Conservation (phyloP, 176 grass and related monocot species). For the barley (Hordeum vulgare) region MorexV3_pseudomolecules_assembly NC_058524.1:31269552-31270051, state of each 20-base stretch:
- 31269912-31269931: not conserved
- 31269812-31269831: not conserved
- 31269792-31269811: not conserved
- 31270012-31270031: constrained; percentile 45
- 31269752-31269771: too few species aligned
- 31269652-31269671: too few species aligned
- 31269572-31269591: constrained; percentile 14
- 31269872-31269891: not conserved
- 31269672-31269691: too few species aligned
- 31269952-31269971: not conserved
- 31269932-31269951: not conserved
- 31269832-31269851: not conserved
- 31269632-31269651: too few species aligned
- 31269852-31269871: not conserved
- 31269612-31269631: too few species aligned
- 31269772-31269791: not conserved
- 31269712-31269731: too few species aligned
- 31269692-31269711: too few species aligned
- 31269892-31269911: not conserved
- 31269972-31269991: constrained; percentile 50
- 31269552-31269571: constrained; percentile 31
- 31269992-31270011: constrained; percentile 33
- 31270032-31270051: constrained; percentile 37
- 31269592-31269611: not conserved
- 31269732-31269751: too few species aligned